Evolutionary conservation across 352 stramenopile genomes (phyloP).

Genomic region (Phytophthora colocasiae): DNA sequence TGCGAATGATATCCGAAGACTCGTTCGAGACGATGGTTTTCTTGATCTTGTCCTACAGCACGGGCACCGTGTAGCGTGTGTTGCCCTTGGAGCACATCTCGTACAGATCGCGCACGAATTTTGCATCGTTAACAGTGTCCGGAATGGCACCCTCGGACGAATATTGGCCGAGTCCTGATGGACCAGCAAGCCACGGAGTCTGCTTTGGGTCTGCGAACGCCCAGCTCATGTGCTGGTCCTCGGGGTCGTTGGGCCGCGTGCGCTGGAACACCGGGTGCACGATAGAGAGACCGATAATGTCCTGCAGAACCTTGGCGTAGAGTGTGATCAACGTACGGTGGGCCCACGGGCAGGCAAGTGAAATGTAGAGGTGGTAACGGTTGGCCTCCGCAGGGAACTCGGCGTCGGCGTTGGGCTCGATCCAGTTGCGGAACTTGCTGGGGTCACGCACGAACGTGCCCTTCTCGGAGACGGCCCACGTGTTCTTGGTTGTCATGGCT

Average conservation of each 20-base stretch:
- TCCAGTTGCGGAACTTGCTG: conserved; percentile 86
- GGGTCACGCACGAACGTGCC: conserved; percentile 76
- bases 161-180: conserved; percentile 74
- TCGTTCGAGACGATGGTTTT: conserved; percentile 96
- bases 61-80: conserved; percentile 89
- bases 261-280: conserved; percentile 90
- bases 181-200: conserved; percentile 68
- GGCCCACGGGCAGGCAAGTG: conserved; percentile 94
- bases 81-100: conserved; percentile 77
- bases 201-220: conserved; percentile 75
- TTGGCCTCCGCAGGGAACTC: conserved; percentile 67
- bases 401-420: conserved; percentile 62
- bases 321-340: conserved; percentile 86
- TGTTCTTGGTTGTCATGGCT: conserved; percentile 67
- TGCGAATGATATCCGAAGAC: conserved; percentile 93
- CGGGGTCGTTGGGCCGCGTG: conserved; percentile 73
- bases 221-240: conserved; percentile 81
- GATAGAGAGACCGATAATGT: conserved; percentile 94
- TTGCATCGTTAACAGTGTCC: conserved; percentile 70
- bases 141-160: conserved; percentile 68
- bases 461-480: conserved; percentile 74
- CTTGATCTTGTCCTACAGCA: conserved; percentile 92
- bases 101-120: conserved; percentile 84
- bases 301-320: conserved; percentile 95
- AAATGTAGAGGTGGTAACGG: conserved; percentile 97